Base-by-base conservation (phyloP, 768 basidiomycete species). In the Pleurotus sapidus region DNA sequence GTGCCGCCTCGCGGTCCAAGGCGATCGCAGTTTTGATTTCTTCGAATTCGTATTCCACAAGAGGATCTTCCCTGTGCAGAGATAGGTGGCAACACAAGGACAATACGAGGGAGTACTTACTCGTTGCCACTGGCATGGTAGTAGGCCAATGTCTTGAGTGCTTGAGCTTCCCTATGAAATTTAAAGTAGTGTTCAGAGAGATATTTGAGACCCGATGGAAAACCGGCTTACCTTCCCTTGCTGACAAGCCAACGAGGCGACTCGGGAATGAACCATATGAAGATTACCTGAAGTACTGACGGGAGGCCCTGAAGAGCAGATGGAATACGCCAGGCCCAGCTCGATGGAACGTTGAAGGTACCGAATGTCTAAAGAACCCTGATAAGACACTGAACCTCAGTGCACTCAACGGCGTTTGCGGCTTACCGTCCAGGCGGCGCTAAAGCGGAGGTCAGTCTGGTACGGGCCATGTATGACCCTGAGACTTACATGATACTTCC, bases 401-500 rank as follows among this genome's bases (percentile, higher is more conserved):
- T 34, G 30, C 30, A n/a, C 30, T 11, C 30, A 34, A 8, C 30
- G 30, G 30, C 30, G 30, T 34, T 34, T 34, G 30, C 23, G 23
- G 18, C 51, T 54, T 25, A 54, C 51, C 11, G 84, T 77, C 89
- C 87, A 89, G 18, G 87, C 87, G 11, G 87, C 82, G 62, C 84
- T 84, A 42, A 34, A 34, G 20, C 45, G 46, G 20, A 49, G 46
- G 30, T 48, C 37, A 56, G 40, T 9, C 30, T 11, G 30, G 30
- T 34, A 8, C 30, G 30, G 30, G 30, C 3, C 30, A 34, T 34
- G 8, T 9, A 4, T 34, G 30, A 34, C 30, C 30, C 30, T 34
- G 50, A 55, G 43, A 75, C 83, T 46, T 61, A 87, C 84, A 89
- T 68, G 68, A 89, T 87, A 60, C 84, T 73, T 57, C 88, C 89